Conservation (phyloP, 2,329 filamentous ascomycete genomes). For the Beauveria sp. region DNA sequence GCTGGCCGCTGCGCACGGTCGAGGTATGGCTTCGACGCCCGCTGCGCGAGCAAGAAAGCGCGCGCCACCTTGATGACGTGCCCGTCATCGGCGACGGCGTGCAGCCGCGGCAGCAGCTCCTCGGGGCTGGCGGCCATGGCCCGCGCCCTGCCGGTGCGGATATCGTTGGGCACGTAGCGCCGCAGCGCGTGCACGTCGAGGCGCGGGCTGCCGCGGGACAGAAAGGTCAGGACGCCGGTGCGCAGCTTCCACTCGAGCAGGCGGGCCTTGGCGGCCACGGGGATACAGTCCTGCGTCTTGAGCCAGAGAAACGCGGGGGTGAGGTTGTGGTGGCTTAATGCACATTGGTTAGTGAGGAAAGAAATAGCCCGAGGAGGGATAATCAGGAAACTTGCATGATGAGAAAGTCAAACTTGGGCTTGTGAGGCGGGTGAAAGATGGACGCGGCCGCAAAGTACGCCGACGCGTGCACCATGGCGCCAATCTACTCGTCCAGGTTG, state of each 20-base stretch:
- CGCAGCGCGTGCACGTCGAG: slow-evolving; percentile 53
- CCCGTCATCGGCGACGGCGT: slow-evolving; percentile 61
- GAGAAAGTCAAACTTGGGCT: slow-evolving; percentile 76
- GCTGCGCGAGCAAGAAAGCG: slow-evolving; percentile 58
- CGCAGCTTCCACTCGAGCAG: slow-evolving; percentile 79
- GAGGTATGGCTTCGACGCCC: slow-evolving; percentile 37
- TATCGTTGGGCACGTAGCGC: slow-evolving; percentile 47
- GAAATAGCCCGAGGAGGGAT: neutral
- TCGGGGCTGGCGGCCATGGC: slow-evolving; percentile 37
- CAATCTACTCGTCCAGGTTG: slow-evolving; percentile 46
- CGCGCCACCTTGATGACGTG: slow-evolving; percentile 71
- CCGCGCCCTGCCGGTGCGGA: slow-evolving; percentile 2
- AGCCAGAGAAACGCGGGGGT: slow-evolving; percentile 67
- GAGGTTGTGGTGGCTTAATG: slow-evolving; percentile 58
- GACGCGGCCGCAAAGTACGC: slow-evolving; percentile 44
- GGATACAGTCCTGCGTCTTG: slow-evolving; percentile 53
- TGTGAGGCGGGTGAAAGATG: slow-evolving; percentile 56
- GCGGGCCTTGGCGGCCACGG: slow-evolving; percentile 52
- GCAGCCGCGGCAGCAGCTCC: slow-evolving; percentile 42
- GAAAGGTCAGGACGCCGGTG: slow-evolving; percentile 66
- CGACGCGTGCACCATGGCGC: slow-evolving; percentile 61
- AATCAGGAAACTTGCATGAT: slow-evolving; percentile 34
- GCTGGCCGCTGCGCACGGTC: slow-evolving; percentile 29
- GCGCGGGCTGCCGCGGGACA: slow-evolving; percentile 55
- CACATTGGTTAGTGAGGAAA: neutral